Base-by-base conservation (phyloP, 495 filamentous ascomycete genomes). In the Massariosphaeria phaeospora region DNA sequence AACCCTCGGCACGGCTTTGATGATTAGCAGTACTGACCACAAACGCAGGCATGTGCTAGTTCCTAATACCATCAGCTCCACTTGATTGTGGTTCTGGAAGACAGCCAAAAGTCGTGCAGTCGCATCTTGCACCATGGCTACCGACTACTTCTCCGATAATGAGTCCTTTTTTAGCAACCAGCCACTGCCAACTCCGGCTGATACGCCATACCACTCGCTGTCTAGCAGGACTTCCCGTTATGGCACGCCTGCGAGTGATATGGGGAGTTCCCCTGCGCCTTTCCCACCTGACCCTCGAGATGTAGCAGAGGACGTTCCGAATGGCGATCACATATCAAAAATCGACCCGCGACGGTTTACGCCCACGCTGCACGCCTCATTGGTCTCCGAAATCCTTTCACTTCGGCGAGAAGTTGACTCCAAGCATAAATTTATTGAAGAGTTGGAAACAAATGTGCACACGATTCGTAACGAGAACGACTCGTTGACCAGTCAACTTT, bases 331-430 rank as follows among this genome's bases (percentile, higher is more conserved):
- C 52, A 79, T 91, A 39, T 87, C 86, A 17, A 80, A 88, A 15
- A 74, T 95, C 18, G 91, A 97, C 64, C 87, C 93, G 5, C 82
- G 90, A 45, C 78, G 91, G 17, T 96, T 99, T 62, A 97, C 93
- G 4, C 93, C 93, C 3, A 96, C 90, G 1, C 76, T 97, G 17
- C 94, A 96, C 71, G 93, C 93, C 12, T 96, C 86, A 39, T 76
- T 98, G 7, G 91, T 98, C 5, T 89, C 91, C 0, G 91, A 98
- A 67, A 98, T 98, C 55, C 78, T 97, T 21, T 80, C 82, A 1
- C 69, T 99, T 38, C 82, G 89, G 3, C 77, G 93, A 38, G 94
- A 97, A 52, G 78, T 96, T 47, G 93, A 97, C 66, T 85, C 81
- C 35, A 96, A 94, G 67, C 76, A 84, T 17, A 86, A 83, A 56